Base-by-base conservation (phyloP, 257 asterid genomes). In the Euphrasia confusa region DNA sequence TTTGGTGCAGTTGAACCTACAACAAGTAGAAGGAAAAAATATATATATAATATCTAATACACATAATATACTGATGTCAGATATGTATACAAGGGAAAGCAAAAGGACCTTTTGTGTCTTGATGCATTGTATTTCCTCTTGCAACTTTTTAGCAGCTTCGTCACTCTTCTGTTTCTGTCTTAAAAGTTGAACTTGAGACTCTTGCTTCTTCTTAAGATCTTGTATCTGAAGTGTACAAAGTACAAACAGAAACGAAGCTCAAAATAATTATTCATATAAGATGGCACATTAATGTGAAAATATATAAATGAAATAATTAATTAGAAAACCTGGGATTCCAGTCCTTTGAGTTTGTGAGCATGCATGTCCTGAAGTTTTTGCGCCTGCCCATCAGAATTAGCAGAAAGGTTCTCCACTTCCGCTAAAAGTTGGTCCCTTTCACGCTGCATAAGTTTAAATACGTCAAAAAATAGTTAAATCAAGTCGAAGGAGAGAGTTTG, bases 101-200 rank as follows among this genome's bases (percentile, higher is more conserved):
- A 18, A 60, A 48, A 64, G 35, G 63, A 90, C 99, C 96, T 93
- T 93, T 71, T 93, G 99, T 8, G 94, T 88, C 77, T 93, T 93
- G 72, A 93, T 93, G 87, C 78, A 83, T 59, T 89, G 99, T 79
- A 93, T 93, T 81, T 93, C 96, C 26, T 89, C 97, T 80, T 87
- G 97, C 54, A 93, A 78, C 54, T 88, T 80, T 76, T 78, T 93
- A 6, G 99, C 94, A 39, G 97, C 99, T 26, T 93, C 99, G 67
- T 93, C 99, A 35, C 99, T 93, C 83, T 89, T 93, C 69, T 93
- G 96, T 72, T 93, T 93, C 82, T 89, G 96, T 79, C 85, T 93
- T 62, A 89, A 72, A 71, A 93, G 90, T 72, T 80, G 96, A 75
- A 92, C 96, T 78, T 93, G 99, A 70, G 63, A 89, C 75, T 93